Base-by-base conservation (phyloP, 2,329 filamentous ascomycete species). In the Didymellaceae sp. region DNA sequence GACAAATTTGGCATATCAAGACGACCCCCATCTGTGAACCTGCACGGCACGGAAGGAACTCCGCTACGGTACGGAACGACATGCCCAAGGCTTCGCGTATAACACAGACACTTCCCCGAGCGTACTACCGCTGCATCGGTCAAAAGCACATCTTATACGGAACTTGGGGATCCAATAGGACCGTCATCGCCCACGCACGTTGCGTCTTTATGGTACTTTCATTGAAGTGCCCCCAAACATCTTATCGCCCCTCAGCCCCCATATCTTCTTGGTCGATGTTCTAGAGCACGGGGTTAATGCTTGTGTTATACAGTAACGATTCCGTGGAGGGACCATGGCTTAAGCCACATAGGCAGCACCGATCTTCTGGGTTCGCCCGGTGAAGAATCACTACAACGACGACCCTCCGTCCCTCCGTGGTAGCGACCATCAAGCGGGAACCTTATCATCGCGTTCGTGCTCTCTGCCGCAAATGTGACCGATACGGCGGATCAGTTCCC, bases 401-500 rank as follows among this genome's bases (percentile, higher is more conserved):
- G n/a, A n/a, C n/a, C n/a, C n/a, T n/a, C n/a, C n/a, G n/a, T n/a
- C n/a, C n/a, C n/a, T n/a, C n/a, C n/a, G n/a, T n/a, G n/a, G n/a
- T n/a, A n/a, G n/a, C n/a, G n/a, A n/a, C n/a, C n/a, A n/a, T n/a
- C n/a, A n/a, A n/a, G n/a, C n/a, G n/a, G n/a, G n/a, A n/a, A 25
- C 40, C 30, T n/a, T 34, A n/a, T 9, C 20, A 28, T 21, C 25
- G 3, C 28, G 40, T 34, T 25, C 20, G 33, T 18, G 28, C 40
- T 41, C 22, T 34, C 20, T 28, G 39, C 14, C 5, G 28, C 40
- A 22, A 45, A 18, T 35, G 40, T n/a, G 39, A 30, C 30, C 47
- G 41, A 45, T 17, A 30, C 30, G 28, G 40, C 30, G 41, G 47
- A 35, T 35, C 34, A 40, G 30, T 40, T 40, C 40, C 34, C 41